phyloP scores from a whole-genome alignment of 768 basidiomycete species.

The Tulasnella sp. region DNA sequence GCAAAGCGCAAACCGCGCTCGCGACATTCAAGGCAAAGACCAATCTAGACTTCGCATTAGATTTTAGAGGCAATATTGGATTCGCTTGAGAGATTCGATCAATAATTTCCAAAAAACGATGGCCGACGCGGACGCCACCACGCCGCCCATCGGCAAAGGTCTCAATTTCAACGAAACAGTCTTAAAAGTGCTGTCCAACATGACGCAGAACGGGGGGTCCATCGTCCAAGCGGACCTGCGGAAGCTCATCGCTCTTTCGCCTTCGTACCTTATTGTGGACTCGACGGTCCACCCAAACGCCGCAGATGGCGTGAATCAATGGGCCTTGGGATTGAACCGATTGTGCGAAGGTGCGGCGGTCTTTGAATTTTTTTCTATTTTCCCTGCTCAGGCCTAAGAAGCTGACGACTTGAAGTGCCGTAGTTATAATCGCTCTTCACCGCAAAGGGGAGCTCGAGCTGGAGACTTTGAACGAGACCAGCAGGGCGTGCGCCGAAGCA shows the following conservation, averaged over 20 bases:
- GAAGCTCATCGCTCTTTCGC: conserved; percentile 67
- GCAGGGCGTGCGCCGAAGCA: conserved; percentile 74
- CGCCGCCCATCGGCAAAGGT: conserved; percentile 8
- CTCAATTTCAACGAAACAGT: conserved; percentile 63
- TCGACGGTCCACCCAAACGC: conserved; percentile 58
- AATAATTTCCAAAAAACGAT: background rate
- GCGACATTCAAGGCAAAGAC: no score
- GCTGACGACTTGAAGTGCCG: background rate
- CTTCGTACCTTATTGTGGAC: conserved; percentile 80
- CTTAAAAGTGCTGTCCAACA: conserved; percentile 56
- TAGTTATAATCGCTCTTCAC: conserved; percentile 64
- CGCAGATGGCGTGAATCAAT: conserved; percentile 59
- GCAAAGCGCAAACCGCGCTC: background rate
- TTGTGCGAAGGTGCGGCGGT: conserved; percentile 61
- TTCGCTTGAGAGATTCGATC: no score
- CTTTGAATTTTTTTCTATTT: background rate
- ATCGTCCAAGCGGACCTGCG: conserved; percentile 68
- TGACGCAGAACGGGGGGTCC: conserved; percentile 49
- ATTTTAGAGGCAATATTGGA: no score
- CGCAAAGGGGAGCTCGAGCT: conserved; percentile 66
- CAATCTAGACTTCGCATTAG: no score
- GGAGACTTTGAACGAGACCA: conserved; percentile 74
- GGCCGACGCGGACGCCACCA: background rate
- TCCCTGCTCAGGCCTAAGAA: no score
- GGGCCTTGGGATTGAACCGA: conserved; percentile 67